These are phyloP conservation scores for Trametes villosa DNA, from an alignment of 768 basidiomycete genomes.

Conservation along the genomic window DNA sequence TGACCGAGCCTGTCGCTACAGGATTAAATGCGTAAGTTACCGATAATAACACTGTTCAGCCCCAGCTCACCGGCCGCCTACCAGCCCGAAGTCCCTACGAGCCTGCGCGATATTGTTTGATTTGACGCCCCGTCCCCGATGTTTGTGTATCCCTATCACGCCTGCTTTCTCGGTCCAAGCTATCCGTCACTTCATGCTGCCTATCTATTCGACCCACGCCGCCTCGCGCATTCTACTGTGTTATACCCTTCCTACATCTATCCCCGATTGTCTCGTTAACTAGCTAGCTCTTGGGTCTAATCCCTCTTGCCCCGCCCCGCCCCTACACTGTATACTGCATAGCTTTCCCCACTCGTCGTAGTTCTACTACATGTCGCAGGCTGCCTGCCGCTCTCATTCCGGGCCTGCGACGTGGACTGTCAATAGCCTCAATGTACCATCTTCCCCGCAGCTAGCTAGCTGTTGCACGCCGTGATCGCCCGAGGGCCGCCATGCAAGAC, in stretches of 20 bases:
- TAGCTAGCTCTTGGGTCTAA: slow-evolving; percentile 46
- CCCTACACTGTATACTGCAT: slow-evolving; percentile 69
- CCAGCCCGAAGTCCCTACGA: slow-evolving; percentile 90
- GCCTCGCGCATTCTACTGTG: slow-evolving; percentile 54
- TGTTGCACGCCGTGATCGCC: slow-evolving; percentile 37
- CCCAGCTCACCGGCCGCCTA: slow-evolving; percentile 30
- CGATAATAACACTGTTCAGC: not conserved
- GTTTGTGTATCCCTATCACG: slow-evolving; percentile 82
- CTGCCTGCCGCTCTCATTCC: slow-evolving; percentile 53
- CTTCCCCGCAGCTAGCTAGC: slow-evolving; percentile 90
- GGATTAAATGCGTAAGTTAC: slow-evolving; percentile 78
- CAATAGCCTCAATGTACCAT: slow-evolving; percentile 85
- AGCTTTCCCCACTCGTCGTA: slow-evolving; percentile 35
- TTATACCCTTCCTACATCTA: slow-evolving; percentile 69
- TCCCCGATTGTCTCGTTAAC: slow-evolving; percentile 68
- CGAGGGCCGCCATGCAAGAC: slow-evolving; percentile 76
- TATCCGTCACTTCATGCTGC: slow-evolving; percentile 36
- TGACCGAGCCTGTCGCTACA: slow-evolving; percentile 23
- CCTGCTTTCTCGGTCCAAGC: slow-evolving; percentile 39
- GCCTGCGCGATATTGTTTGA: slow-evolving; percentile 87
- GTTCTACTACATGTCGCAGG: slow-evolving; percentile 39
- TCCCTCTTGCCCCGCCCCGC: slow-evolving; percentile 41
- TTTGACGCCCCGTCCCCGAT: slow-evolving; percentile 40
- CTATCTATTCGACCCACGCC: slow-evolving; percentile 51
- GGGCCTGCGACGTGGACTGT: slow-evolving; percentile 57